Evolutionary conservation across 2,329 filamentous ascomycete species (phyloP).

Genomic region (Emergomyces pasteurianus): DNA sequence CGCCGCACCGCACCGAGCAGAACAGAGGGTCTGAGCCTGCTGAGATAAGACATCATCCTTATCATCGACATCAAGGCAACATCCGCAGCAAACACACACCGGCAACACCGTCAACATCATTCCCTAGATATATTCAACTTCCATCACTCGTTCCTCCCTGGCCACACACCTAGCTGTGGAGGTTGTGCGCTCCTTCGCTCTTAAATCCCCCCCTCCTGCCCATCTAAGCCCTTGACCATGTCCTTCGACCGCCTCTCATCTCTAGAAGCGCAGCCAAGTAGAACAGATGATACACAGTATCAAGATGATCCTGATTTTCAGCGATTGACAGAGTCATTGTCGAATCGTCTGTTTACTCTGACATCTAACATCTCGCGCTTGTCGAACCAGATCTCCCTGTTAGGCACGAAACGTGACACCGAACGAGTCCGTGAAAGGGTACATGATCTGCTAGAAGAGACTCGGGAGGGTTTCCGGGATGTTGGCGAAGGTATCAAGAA

Average conservation of each 20-base stretch:
- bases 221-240: conserved; percentile 41
- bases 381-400: conserved; percentile 67
- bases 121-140: background rate
- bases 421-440: conserved; percentile 83
- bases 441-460: conserved; percentile 75
- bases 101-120: background rate
- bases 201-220: background rate
- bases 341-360: conserved; percentile 77
- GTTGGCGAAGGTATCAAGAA: conserved; percentile 91
- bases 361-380: conserved; percentile 80
- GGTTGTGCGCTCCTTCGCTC: background rate
- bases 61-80: background rate
- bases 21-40: too few relatives aligned
- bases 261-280: conserved; percentile 66
- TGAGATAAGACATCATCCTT: too few relatives aligned
- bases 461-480: conserved; percentile 74
- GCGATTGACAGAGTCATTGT: conserved; percentile 67
- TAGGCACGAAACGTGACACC: conserved; percentile 86
- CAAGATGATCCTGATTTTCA: conserved; percentile 88
- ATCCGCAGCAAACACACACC: background rate
- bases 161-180: background rate
- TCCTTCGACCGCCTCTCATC: conserved; percentile 81
- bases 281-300: conserved; percentile 64
- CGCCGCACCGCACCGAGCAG: too few relatives aligned
- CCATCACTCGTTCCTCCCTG: background rate